Evolutionary conservation across 2,329 filamentous ascomycete genomes (phyloP).

Genomic region (Ascochyta viciae-villosae): DNA sequence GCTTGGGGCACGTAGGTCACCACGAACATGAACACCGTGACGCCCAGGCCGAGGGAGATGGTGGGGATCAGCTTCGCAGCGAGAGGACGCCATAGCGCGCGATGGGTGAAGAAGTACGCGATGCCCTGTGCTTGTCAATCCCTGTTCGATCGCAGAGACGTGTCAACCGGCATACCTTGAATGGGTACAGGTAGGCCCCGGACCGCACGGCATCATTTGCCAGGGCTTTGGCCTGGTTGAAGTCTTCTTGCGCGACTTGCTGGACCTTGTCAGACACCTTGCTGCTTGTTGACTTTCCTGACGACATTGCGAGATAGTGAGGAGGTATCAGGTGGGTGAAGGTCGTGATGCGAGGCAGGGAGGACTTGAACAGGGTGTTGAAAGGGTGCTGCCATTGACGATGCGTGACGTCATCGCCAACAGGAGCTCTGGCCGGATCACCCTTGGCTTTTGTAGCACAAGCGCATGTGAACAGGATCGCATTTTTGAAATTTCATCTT

Average conservation of each 20-base stretch:
- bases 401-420: constrained; percentile 3
- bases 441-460: not conserved
- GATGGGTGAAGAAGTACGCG: constrained; percentile 65
- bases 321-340: constrained; percentile 12
- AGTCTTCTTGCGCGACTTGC: constrained; percentile 71
- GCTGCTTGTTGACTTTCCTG: constrained; percentile 13
- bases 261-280: constrained; percentile 60
- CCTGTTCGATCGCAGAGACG: not conserved
- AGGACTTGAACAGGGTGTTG: not conserved
- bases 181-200: constrained; percentile 83
- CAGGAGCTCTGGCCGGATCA: not conserved
- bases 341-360: constrained; percentile 9
- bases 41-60: constrained; percentile 71
- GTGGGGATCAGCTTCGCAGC: constrained; percentile 65
- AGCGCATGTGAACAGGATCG: not conserved
- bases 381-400: not conserved
- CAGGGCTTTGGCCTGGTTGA: constrained; percentile 68
- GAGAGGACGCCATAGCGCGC: constrained; percentile 66
- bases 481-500: not conserved
- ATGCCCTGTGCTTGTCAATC: constrained; percentile 58
- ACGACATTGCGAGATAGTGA: constrained; percentile 18
- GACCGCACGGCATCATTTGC: constrained; percentile 75
- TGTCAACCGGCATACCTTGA: constrained; percentile 61
- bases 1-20: constrained; percentile 88
- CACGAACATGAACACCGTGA: constrained; percentile 83